Percentiles rank a stretch among this genome's conserved stretches.
Conservation (phyloP, 345 rosid species). For the Gossypium anomalum region DNA sequence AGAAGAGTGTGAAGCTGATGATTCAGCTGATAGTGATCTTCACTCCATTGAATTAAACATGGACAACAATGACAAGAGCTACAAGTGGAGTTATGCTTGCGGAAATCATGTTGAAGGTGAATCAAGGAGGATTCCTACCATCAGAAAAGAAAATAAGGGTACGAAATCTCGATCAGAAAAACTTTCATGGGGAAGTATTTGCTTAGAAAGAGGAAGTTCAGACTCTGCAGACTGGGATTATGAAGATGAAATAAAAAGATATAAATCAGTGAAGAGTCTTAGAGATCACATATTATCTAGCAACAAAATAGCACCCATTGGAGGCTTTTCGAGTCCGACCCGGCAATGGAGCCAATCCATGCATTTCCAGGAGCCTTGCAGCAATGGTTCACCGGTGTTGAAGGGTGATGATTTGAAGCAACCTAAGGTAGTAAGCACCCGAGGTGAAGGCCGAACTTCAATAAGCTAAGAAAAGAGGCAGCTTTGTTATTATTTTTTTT, state of each 20-base stretch:
- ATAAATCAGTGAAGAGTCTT: slow-evolving; percentile 41
- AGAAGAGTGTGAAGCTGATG: slow-evolving; percentile 45
- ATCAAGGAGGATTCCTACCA: slow-evolving; percentile 23
- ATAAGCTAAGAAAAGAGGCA: slow-evolving; percentile 25
- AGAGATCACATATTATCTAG: slow-evolving; percentile 54
- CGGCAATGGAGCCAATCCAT: slow-evolving; percentile 27
- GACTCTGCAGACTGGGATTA: slow-evolving; percentile 25
- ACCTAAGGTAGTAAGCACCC: slow-evolving; percentile 5
- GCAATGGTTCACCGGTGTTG: slow-evolving; percentile 11
- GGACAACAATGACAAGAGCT: slow-evolving; percentile 62
- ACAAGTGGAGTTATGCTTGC: slow-evolving; percentile 74
- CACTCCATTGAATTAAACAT: slow-evolving; percentile 90
- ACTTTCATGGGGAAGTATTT: slow-evolving; percentile 57
- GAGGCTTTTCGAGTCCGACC: slow-evolving; percentile 36
- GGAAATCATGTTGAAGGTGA: slow-evolving; percentile 33
- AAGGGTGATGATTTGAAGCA: slow-evolving; percentile 18
- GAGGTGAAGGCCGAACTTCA: slow-evolving; percentile 21
- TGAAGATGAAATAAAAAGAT: slow-evolving; percentile 43
- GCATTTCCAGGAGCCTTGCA: slow-evolving; percentile 24
- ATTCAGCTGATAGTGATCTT: slow-evolving; percentile 73
- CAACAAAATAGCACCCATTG: slow-evolving; percentile 21
- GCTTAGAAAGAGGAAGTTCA: slow-evolving; percentile 35
- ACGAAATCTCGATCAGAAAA: slow-evolving; percentile 49
- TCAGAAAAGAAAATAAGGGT: slow-evolving; percentile 42
- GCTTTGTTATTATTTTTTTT: background rate